These are phyloP conservation scores for Hygrophila difformis DNA, from an alignment of 257 asterid species.

Conservation along the genomic window DNA sequence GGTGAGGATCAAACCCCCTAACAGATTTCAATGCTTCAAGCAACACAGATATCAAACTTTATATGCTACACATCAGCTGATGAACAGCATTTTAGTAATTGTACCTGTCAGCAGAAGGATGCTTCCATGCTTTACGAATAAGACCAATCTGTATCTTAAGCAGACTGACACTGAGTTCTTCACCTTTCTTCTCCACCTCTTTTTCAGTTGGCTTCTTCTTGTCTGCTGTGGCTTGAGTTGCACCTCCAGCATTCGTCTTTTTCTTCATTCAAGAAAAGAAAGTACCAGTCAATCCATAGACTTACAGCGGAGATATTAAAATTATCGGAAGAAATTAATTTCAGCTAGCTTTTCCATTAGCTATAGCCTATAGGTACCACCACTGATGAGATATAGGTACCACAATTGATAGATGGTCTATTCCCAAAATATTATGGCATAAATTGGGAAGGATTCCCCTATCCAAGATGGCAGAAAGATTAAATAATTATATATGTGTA, in stretches of 20 bases:
- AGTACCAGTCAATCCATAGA: constrained; percentile 13
- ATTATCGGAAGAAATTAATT: not conserved
- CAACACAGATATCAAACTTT: too few relatives aligned
- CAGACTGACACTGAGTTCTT: constrained; percentile 65
- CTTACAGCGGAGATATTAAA: not conserved
- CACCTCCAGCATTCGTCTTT: constrained; percentile 40
- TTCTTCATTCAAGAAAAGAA: constrained; percentile 1
- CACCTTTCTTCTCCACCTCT: constrained; percentile 45
- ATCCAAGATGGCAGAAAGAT: too few relatives aligned
- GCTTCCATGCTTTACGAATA: constrained; percentile 80
- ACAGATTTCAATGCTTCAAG: not conserved
- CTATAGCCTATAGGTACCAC: too few relatives aligned
- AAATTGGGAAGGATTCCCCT: too few relatives aligned
- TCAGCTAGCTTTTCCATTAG: too few relatives aligned
- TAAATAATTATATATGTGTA: too few relatives aligned
- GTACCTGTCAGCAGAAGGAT: constrained; percentile 97
- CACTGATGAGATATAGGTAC: too few relatives aligned
- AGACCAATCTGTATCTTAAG: constrained; percentile 86
- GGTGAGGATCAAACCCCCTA: not conserved
- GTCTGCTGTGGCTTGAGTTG: constrained; percentile 33
- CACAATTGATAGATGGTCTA: too few relatives aligned
- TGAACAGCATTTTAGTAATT: not conserved
- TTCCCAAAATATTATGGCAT: too few relatives aligned
- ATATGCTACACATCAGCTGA: too few relatives aligned
- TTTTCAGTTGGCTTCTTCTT: constrained; percentile 55